Percentiles rank a stretch among this genome's conserved stretches.
phyloP scores from a whole-genome alignment of 169 alveolate genomes.

The Eimeria acervulina region DNA sequence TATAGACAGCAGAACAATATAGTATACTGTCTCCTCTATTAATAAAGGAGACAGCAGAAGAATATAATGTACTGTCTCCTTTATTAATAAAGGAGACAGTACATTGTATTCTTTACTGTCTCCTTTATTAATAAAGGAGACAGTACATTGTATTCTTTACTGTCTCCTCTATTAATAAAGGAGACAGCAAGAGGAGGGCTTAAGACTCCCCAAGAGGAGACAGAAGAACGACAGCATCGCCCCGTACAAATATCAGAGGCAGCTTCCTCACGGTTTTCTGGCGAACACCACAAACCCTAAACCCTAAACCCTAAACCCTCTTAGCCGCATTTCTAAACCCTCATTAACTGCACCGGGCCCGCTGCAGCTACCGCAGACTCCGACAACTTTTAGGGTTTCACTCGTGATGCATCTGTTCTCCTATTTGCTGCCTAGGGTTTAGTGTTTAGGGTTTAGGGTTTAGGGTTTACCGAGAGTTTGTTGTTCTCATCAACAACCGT shows the following conservation, averaged over 20 bases:
- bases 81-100: too few species aligned
- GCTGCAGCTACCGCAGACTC: too few species aligned
- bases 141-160: too few species aligned
- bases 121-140: too few species aligned
- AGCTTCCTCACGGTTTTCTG: conserved; percentile 89
- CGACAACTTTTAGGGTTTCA: too few species aligned
- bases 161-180: too few species aligned
- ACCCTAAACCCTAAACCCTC: neutral
- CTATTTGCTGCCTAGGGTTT: neutral
- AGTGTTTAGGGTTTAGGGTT: neutral
- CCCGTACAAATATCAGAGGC: conserved; percentile 93
- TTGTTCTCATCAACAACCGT: conserved; percentile 83
- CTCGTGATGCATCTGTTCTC: too few species aligned
- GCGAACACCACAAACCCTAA: neutral
- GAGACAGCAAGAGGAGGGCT: neutral
- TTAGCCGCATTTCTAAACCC: neutral
- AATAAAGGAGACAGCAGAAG: neutral
- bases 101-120: too few species aligned
- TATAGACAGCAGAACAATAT: too few species aligned
- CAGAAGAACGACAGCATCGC: conserved; percentile 94
- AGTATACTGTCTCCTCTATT: too few species aligned
- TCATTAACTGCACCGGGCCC: conserved; percentile 33
- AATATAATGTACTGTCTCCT: too few species aligned
- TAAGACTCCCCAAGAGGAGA: conserved; percentile 85
- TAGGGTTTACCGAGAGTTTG: conserved; percentile 40